Base-by-base conservation (phyloP, 192 early-diverging fungal genomes). In the Linnemannia hyalina region DNA sequence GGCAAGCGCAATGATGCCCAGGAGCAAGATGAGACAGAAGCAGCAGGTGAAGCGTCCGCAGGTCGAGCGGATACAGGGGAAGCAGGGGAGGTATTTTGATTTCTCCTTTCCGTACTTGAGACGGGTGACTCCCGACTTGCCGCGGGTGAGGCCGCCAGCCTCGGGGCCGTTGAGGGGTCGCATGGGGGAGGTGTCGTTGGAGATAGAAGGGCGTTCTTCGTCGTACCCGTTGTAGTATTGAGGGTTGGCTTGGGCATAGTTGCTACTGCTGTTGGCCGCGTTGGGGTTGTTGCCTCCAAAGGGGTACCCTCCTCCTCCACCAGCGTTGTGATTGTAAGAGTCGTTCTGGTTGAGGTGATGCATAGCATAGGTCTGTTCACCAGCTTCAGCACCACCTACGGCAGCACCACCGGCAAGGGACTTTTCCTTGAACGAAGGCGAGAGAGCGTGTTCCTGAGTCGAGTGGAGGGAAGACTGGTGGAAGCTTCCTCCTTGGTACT, bases 11-110 rank as follows among this genome's bases (percentile, higher is more conserved):
- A 82, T 85, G 57, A 91, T 80, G 15, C 68, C 57, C 9, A 91
- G 15, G 47, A 91, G 60, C 10, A 91, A 60, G 20, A 91, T 38
- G 23, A 91, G 70, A 36, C 85, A 88, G 44, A 88, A 55, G 57
- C 90, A 91, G 55, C 82, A 88, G 26, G 87, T 85, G 47, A 87
- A 82, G n/a, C 90, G 88, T 23, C 83, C 85, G 77, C 90, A 91
- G 13, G 79, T 86, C 44, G 84, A 86, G n/a, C 84, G 78, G 84
- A 86, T 86, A 44, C 84, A 86, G 29, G 84, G 84, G 79, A 81
- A 86, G 38, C 84, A 86, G 6, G 75, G 78, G 13, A 86, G 79
- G 42, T 74, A 81, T 71, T 78, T 80, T 73, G 84, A 81, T 46
- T 86, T 86, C 60, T 86, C 84, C 32, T 77, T 80, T 16, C 40